Base-by-base conservation (phyloP, 1,284 basidiomycete genomes). In the Phellopilus nigrolimitatus region DNA sequence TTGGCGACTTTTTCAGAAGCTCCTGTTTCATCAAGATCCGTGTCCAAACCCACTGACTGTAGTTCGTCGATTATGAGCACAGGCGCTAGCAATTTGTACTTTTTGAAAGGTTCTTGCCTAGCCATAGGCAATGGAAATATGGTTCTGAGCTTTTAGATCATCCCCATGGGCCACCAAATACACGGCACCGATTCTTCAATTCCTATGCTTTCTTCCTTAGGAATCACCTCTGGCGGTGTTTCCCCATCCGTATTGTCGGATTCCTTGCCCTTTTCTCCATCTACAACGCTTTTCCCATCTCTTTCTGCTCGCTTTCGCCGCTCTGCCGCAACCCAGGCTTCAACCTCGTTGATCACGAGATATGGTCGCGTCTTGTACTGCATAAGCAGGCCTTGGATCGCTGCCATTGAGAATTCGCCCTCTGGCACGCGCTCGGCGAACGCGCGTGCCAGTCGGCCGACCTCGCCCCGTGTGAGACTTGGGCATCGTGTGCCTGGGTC, bases 381-480 rank as follows among this genome's bases (percentile, higher is more conserved):
- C 82, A 91, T 84, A 47, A 91, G 63, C 62, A 82, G 87, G 2
- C 84, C 87, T 61, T 90, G 88, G 12, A 91, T 68, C 33, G 71
- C 73, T 7, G 88, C 85, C 76, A 89, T 85, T 13, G 85, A 84
- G 39, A 85, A 70, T 59, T 74, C 71, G n/a, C 80, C 72, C 47
- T 84, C 79, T 0, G 84, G 84, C 21, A 91, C 72, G 1, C 64
- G 63, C 1, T 70, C 68, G 1, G 78, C 71, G 61, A 90, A 91
- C n/a, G 66, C 64, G 12, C 64, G 61, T 0, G 86, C 84, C 22
- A 88, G 75, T 24, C 58, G 50, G 4, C 63, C 58, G 17, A 75
- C 57, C 40, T 69, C 62, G 5, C 60, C 57, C 8, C 47, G 58
- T 0, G 72, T 64, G 9, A 79, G 64, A 17, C 49, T 51, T 2